Conservation (phyloP, 2,329 filamentous ascomycete genomes). For the Exophiala sideris region DNA sequence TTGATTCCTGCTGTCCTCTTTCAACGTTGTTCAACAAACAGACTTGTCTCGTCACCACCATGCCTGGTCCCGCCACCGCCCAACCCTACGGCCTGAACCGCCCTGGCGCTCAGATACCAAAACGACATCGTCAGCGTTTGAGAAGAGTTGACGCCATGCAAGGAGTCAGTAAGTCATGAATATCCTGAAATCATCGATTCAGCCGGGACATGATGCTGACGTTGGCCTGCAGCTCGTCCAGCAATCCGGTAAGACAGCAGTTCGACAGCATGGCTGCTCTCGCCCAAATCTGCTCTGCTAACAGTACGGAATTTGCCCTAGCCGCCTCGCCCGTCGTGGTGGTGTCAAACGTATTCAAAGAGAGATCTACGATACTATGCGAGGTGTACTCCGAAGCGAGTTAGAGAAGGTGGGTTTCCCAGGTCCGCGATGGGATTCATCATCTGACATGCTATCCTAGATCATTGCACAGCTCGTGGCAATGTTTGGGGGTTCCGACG, state of each 20-base stretch:
- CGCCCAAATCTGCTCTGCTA: too few species aligned
- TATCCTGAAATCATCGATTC: not conserved
- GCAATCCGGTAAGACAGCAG: constrained; percentile 30
- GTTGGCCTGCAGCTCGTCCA: constrained; percentile 8
- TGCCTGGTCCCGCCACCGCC: constrained; percentile 1
- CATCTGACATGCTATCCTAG: too few species aligned
- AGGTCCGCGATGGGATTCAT: too few species aligned
- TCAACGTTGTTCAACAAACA: not conserved
- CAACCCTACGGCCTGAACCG: not conserved
- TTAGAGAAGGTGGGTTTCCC: too few species aligned
- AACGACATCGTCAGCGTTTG: not conserved
- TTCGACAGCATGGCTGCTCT: too few species aligned
- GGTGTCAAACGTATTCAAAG: too few species aligned
- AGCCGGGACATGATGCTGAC: not conserved
- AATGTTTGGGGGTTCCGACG: too few species aligned
- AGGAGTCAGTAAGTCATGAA: constrained; percentile 31
- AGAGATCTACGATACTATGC: too few species aligned
- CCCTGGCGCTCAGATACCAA: not conserved
- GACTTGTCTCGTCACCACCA: not conserved
- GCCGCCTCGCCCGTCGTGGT: constrained; percentile 35
- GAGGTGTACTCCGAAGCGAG: too few species aligned
- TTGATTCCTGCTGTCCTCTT: not conserved
- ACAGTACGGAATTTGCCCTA: not conserved
- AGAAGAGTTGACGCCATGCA: not conserved
- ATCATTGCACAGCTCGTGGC: too few species aligned